These are phyloP conservation scores for Fragaria nilgerrensis DNA, from an alignment of 306 rosid genomes.

Conservation along the genomic window DNA sequence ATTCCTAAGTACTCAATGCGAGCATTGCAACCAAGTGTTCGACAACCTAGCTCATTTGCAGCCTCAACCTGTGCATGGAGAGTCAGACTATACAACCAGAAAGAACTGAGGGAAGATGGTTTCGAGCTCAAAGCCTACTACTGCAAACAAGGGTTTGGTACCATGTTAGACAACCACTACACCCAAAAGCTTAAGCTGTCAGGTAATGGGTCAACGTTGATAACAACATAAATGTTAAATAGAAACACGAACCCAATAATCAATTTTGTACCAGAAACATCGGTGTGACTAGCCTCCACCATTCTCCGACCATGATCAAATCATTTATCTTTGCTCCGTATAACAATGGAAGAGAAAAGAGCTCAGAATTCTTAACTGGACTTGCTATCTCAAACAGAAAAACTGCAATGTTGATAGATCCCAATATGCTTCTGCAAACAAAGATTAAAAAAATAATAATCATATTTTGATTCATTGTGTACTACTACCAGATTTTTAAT, in stretches of 20 bases:
- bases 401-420: conserved; percentile 78
- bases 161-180: background rate
- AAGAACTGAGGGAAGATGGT: background rate
- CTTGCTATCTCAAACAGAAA: conserved; percentile 91
- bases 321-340: conserved; percentile 91
- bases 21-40: background rate
- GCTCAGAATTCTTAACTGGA: conserved; percentile 66
- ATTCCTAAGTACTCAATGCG: background rate
- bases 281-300: conserved; percentile 99
- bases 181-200: background rate
- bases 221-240: conserved; percentile 19
- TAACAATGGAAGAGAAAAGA: conserved; percentile 64
- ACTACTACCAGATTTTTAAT: background rate
- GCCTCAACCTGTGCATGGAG: background rate
- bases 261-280: conserved; percentile 98
- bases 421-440: conserved; percentile 71
- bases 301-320: conserved; percentile 79
- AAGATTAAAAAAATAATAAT: conserved; percentile 22
- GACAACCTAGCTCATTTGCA: conserved; percentile 1
- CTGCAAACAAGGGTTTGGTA: background rate
- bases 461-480: background rate
- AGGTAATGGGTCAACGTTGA: background rate
- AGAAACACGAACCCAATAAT: conserved; percentile 72
- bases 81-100: background rate
- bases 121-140: background rate